phyloP scores from a whole-genome alignment of 75 land plant species.

The Sequoia sempervirens region DNA sequence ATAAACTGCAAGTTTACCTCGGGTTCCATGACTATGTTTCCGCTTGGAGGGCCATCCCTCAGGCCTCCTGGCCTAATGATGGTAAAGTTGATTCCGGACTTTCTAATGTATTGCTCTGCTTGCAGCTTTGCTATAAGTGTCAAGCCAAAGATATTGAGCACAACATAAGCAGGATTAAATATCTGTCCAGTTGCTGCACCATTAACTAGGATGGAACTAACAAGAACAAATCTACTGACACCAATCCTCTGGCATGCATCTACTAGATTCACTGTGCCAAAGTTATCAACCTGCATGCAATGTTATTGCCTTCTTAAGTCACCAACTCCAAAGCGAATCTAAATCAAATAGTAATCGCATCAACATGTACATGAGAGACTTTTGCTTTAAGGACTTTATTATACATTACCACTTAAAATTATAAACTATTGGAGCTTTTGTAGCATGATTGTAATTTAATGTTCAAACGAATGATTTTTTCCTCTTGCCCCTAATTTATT shows the following conservation, averaged over 20 bases:
- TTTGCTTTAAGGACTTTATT: background rate
- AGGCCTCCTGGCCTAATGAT: conserved; percentile 94
- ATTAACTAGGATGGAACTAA: conserved; percentile 86
- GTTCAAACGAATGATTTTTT: background rate
- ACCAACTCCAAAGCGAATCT: background rate
- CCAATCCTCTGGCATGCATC: conserved; percentile 74
- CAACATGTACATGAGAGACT: background rate
- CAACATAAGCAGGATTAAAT: conserved; percentile 84
- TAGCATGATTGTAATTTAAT: background rate
- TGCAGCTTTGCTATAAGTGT: conserved; percentile 87
- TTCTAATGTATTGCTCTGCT: conserved; percentile 81
- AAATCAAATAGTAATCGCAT: background rate
- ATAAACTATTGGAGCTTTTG: background rate
- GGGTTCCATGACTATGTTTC: conserved; percentile 64
- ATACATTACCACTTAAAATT: background rate
- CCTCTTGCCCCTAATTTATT: background rate
- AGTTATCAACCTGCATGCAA: conserved; percentile 75
- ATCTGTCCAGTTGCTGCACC: conserved; percentile 93
- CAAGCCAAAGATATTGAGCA: conserved; percentile 83
- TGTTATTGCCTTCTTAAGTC: background rate
- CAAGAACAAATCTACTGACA: conserved; percentile 65
- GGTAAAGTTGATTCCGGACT: conserved; percentile 87
- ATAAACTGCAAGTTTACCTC: conserved; percentile 45
- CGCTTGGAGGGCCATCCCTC: conserved; percentile 72
- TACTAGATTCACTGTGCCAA: conserved; percentile 85